These are phyloP conservation scores for Diophrys appendiculata DNA, from an alignment of 73 alveolate species.

Conservation along the genomic window DNA sequence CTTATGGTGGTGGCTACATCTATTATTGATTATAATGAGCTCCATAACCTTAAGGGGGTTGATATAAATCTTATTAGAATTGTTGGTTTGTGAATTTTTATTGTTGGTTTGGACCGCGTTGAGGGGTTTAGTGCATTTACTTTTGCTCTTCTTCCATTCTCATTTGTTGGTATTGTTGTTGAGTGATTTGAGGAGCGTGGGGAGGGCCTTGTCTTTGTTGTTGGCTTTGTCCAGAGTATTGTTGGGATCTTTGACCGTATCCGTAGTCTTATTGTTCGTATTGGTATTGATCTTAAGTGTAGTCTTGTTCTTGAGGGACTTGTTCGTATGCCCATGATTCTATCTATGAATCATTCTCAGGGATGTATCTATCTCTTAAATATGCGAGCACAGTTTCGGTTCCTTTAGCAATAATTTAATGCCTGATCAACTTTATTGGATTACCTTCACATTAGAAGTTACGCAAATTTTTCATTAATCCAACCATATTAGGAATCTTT, in stretches of 20 bases:
- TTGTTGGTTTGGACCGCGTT: too few relatives aligned
- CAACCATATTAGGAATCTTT: conserved; percentile 43
- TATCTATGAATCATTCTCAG: too few relatives aligned
- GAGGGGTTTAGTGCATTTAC: neutral
- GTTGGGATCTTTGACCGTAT: neutral
- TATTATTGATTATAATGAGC: neutral
- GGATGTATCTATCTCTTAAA: conserved; percentile 64
- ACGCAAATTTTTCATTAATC: conserved; percentile 28
- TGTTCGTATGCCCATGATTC: conserved; percentile 45
- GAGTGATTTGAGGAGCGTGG: too few relatives aligned
- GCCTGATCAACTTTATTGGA: conserved; percentile 91
- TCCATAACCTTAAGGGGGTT: too few relatives aligned
- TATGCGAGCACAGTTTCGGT: conserved; percentile 87
- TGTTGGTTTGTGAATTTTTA: too few relatives aligned
- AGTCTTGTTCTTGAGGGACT: conserved; percentile 9
- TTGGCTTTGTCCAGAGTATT: conserved; percentile 11
- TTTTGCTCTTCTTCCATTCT: conserved; percentile 10
- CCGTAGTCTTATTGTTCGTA: neutral
- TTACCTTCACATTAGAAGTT: conserved; percentile 94
- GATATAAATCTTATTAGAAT: too few relatives aligned
- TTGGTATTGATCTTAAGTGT: conserved; percentile 1
- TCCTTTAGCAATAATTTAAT: conserved; percentile 84
- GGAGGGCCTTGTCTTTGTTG: conserved; percentile 16
- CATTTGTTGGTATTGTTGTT: neutral
- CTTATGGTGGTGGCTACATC: neutral